Base-by-base conservation (phyloP, 495 filamentous ascomycete genomes). In the Lepidopterella palustris region DNA sequence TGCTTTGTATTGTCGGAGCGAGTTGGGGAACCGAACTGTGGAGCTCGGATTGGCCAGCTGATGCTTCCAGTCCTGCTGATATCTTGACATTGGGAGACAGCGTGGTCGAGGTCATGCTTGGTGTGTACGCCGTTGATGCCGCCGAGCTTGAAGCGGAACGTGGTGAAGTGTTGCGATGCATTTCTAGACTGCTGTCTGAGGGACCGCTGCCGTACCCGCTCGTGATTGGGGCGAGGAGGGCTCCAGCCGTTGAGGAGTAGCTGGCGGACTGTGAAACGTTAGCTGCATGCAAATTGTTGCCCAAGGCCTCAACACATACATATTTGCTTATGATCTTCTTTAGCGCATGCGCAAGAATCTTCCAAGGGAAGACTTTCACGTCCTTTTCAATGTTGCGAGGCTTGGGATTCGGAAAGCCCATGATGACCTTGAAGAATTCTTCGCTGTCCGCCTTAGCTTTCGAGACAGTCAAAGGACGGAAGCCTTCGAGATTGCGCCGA, bases 251-350 rank as follows among this genome's bases (percentile, higher is more conserved):
- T 10, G 74, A 76, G 11, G 74, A 73, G 55, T 76, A 75, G 49
- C 64, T 69, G 23, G 68, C 68, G 0, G 68, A 63, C 68, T 70
- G 59, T 60, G 11, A 20, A n/a, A 45, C 6, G 28, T 13, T 64
- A 61, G 58, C 25, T 32, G 23, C 15, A 35, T 61, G 20, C 8
- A 25, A 24, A 11, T 15, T 26, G 18, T 23, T 9, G 21, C 13
- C 21, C 27, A 4, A 27, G 0, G 18, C 26, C n/a, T 54, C 9
- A 29, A 40, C n/a, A 82, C 87, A 79, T 74, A 88, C 87, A 74
- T 97, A 98, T 91, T 98, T 98, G 61, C 88, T 85, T 71, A 97
- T 95, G 68, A 97, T 96, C 76, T 98, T 98, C 79, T 90, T 93
- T 55, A 98, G 75, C 0, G 93, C 92, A 45, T 82, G 80, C 11